phyloP scores from a whole-genome alignment of 768 basidiomycete species.

The Podaxis sp. region DNA sequence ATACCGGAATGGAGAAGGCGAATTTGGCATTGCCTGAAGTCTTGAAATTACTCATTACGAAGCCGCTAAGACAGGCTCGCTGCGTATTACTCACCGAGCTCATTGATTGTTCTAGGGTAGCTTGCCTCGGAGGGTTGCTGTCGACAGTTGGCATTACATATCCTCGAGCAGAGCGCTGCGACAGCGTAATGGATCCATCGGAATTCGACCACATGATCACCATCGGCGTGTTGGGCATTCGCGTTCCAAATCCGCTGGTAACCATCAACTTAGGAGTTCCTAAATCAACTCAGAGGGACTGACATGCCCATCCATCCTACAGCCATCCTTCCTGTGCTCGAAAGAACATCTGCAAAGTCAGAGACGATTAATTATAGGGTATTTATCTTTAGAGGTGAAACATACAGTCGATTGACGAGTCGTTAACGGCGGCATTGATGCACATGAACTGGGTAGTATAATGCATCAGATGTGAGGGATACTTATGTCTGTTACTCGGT shows the following conservation, averaged over 20 bases:
- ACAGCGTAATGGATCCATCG: conserved; percentile 59
- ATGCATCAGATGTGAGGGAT: conserved; percentile 1
- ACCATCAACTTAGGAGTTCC: neutral
- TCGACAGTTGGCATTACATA: conserved; percentile 57
- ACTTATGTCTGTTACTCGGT: neutral
- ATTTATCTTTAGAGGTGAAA: neutral
- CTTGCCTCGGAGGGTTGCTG: conserved; percentile 45
- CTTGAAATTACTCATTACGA: conserved; percentile 21
- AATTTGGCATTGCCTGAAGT: conserved; percentile 38
- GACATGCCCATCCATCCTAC: conserved; percentile 65
- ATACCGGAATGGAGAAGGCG: conserved; percentile 47
- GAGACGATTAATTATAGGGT: neutral
- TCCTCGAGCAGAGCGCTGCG: conserved; percentile 51
- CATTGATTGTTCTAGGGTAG: conserved; percentile 31
- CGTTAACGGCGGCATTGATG: conserved; percentile 40
- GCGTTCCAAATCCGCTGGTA: conserved; percentile 52
- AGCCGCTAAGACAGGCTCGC: neutral
- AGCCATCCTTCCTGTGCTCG: conserved; percentile 32
- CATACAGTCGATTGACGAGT: conserved; percentile 40
- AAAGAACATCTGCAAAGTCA: conserved; percentile 38
- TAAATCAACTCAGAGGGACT: conserved; percentile 14
- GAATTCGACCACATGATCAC: conserved; percentile 70
- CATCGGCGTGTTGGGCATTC: conserved; percentile 59
- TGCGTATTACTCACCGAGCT: conserved; percentile 30
- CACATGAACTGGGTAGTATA: conserved; percentile 38